Evolutionary conservation across 306 rosid genomes (phyloP).

Genomic region (Cucurbita moschata): DNA sequence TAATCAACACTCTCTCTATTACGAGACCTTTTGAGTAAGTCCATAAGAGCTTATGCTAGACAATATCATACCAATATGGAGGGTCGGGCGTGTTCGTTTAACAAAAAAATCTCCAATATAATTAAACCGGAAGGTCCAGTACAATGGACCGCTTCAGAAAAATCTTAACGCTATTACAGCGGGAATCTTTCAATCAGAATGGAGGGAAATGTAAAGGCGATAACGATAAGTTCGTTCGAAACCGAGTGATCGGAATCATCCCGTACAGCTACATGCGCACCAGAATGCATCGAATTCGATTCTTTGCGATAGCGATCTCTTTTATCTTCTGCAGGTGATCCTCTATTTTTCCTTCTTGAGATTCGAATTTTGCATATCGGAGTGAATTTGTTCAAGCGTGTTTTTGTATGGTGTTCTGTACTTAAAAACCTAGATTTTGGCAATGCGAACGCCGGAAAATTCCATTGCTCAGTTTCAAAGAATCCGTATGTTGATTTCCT

Average conservation of each 20-base stretch:
- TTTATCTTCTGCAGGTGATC: neutral
- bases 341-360: neutral
- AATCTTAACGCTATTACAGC: neutral
- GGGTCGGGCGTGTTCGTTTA: no score
- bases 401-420: neutral
- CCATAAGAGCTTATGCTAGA: no score
- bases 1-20: no score
- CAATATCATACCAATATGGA: no score
- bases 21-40: no score
- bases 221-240: neutral
- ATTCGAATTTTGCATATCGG: neutral
- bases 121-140: no score
- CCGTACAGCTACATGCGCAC: neutral
- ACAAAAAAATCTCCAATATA: no score
- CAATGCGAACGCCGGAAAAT: conserved; percentile 23
- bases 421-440: neutral
- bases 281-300: neutral
- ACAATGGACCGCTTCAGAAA: no score
- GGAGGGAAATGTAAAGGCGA: neutral
- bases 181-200: neutral
- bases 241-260: neutral
- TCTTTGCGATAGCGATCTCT: neutral
- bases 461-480: conserved; percentile 17
- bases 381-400: neutral
- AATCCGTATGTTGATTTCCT: conserved; percentile 31